Evolutionary conservation across 768 basidiomycete species (phyloP).

Genomic region (Pleurotus citrinopileatus): DNA sequence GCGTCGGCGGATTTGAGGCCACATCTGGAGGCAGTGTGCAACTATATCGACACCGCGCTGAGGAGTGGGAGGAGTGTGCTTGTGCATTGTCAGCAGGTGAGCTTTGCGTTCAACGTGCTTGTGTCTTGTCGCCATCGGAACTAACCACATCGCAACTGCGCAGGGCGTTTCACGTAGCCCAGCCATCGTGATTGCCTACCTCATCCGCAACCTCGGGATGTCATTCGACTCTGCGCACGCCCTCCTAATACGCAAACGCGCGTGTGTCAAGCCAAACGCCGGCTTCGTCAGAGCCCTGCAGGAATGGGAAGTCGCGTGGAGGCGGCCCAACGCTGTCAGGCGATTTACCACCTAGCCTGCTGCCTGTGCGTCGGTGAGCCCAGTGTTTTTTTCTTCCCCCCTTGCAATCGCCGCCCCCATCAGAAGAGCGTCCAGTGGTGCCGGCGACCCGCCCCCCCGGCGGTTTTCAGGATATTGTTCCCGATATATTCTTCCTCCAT

Average conservation of each 20-base stretch:
- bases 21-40: slow-evolving; percentile 66
- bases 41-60: slow-evolving; percentile 64
- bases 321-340: slow-evolving; percentile 9
- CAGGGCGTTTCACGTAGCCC: slow-evolving; percentile 79
- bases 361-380: too few relatives aligned
- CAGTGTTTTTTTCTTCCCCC: too few relatives aligned
- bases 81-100: slow-evolving; percentile 84
- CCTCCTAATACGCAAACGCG: slow-evolving; percentile 60
- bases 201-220: slow-evolving; percentile 74
- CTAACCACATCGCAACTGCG: slow-evolving; percentile 9
- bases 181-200: slow-evolving; percentile 77
- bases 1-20: slow-evolving; percentile 59
- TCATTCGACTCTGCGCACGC: slow-evolving; percentile 63
- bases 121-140: slow-evolving; percentile 12
- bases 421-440: too few relatives aligned
- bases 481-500: too few relatives aligned
- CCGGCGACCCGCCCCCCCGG: too few relatives aligned
- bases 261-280: slow-evolving; percentile 77
- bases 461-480: too few relatives aligned
- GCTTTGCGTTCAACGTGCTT: slow-evolving; percentile 19
- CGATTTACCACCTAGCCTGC: slow-evolving; percentile 10
- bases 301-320: slow-evolving; percentile 49
- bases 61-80: slow-evolving; percentile 60
- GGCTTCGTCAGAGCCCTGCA: slow-evolving; percentile 62
- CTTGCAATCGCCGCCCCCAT: too few relatives aligned